Base-by-base conservation (phyloP, 495 filamentous ascomycete species). In the Niebla homalea region DNA sequence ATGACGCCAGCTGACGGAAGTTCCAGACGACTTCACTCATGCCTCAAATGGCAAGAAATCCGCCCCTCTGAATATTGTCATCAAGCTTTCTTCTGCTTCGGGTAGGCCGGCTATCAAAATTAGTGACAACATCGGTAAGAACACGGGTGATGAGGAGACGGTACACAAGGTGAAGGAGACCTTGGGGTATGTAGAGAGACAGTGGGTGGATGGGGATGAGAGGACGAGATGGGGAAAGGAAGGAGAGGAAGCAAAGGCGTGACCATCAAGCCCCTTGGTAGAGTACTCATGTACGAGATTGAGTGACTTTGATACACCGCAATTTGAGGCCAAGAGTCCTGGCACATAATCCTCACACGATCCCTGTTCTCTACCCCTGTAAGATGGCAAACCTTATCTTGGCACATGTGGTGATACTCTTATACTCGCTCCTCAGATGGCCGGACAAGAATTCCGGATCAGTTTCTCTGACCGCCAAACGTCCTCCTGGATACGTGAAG, bases 111-210 rank as follows among this genome's bases (percentile, higher is more conserved):
- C 89, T 0, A 76, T 98, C 57, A 98, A 98, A 72, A 87, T 98
- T 52, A 96, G 90, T 56, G 92, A 98, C 62, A 95, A 97, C 61
- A 75, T 86, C 58, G 88, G 89, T 38, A 98, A 98, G 73, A 97
- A 97, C 54, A 97, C 88, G 0, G 92, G 92, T 12, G 86, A 95
- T 57, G 75, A 76, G 58, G 72, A 68, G 25, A 88, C 80, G 10
- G 84, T 98, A 3, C 74, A 78, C 48, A 74, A 80, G 57, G 90
- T 96, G 36, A 98, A 98, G 78, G 69, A 77, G 58, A 70, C 78
- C 49, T 66, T 98, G 11, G 87, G 88, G 0, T 98, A 98, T 55
- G 67, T 81, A 18, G 92, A 97, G 65, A 83, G 83, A 60, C 64
- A 72, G 1, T 97, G 90, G 89, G 73, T 73, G 29, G 76, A 78